Conservation (phyloP, 2,329 filamentous ascomycete genomes). For the Knufia petricola region DNA sequence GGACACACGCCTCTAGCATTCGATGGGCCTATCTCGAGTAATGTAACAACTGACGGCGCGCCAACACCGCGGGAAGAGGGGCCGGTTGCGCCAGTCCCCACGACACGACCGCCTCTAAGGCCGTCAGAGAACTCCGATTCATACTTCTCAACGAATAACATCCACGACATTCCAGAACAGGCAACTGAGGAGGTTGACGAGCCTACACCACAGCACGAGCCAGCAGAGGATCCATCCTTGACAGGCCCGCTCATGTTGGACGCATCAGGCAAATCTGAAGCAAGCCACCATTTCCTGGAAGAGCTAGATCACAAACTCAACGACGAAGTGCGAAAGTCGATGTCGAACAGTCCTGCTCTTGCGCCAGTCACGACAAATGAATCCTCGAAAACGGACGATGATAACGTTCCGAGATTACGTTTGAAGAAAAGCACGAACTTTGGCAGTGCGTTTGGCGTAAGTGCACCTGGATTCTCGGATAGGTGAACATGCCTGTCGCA, state of each 20-base stretch:
- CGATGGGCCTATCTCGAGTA: conserved; percentile 28
- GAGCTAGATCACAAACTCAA: conserved; percentile 36
- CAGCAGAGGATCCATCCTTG: conserved; percentile 34
- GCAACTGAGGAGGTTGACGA: conserved; percentile 8
- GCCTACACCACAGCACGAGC: conserved; percentile 18
- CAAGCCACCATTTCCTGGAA: conserved; percentile 30
- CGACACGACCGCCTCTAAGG: conserved; percentile 23
- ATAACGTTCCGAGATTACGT: conserved; percentile 26
- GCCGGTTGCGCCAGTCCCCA: conserved; percentile 27
- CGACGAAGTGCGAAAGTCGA: conserved; percentile 29
- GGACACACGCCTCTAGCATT: conserved; percentile 38
- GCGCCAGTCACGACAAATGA: conserved; percentile 5
- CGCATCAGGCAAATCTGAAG: conserved; percentile 33
- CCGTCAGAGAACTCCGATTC: conserved; percentile 32
- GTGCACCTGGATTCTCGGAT: neutral
- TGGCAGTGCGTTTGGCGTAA: conserved; percentile 36
- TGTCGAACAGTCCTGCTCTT: neutral
- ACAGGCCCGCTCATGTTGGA: conserved; percentile 35
- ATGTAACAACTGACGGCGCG: conserved; percentile 18
- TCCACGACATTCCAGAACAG: conserved; percentile 4
- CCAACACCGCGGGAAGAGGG: conserved; percentile 25
- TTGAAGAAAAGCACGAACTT: conserved; percentile 39
- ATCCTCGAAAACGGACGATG: conserved; percentile 21
- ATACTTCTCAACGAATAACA: conserved; percentile 28
- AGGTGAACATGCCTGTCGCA: no score